A percentile compares a stretch with the other conserved stretches of the same genome.
These are phyloP conservation scores for Calocera cornea DNA, from an alignment of 768 basidiomycete species.

Conservation along the genomic window DNA sequence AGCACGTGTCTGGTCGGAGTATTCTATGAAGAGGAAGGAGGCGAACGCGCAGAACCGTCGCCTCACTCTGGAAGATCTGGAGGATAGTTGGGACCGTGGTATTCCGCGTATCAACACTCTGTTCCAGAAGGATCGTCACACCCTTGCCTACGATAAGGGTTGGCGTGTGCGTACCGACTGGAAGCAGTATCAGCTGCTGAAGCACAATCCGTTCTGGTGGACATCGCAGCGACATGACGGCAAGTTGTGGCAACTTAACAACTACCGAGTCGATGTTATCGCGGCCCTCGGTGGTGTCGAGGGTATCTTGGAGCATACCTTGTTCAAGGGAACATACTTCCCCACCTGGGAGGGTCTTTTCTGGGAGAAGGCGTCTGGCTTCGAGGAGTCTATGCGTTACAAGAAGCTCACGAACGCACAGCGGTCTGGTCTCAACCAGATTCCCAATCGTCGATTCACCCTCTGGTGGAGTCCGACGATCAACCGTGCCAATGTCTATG, in stretches of 20 bases:
- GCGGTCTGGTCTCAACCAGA: conserved; percentile 92
- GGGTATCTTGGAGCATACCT: conserved; percentile 87
- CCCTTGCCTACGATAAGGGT: conserved; percentile 95
- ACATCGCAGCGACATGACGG: conserved; percentile 94
- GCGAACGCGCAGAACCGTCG: conserved; percentile 98
- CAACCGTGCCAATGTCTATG: conserved; percentile 98
- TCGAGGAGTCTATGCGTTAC: conserved; percentile 92
- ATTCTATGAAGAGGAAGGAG: conserved; percentile 98
- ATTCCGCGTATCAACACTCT: conserved; percentile 97
- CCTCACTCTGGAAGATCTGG: conserved; percentile 90
- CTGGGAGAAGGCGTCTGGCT: conserved; percentile 97
- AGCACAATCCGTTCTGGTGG: conserved; percentile 99
- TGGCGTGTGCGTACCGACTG: conserved; percentile 97
- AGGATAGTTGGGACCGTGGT: conserved; percentile 97
- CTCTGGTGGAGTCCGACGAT: conserved; percentile 99
- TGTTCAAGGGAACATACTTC: conserved; percentile 98
- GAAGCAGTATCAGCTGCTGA: conserved; percentile 91
- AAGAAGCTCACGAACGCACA: conserved; percentile 97
- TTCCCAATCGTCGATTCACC: conserved; percentile 97
- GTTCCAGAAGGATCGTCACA: conserved; percentile 97
- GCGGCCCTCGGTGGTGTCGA: conserved; percentile 95
- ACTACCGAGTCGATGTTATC: conserved; percentile 97
- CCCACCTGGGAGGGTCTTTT: conserved; percentile 97
- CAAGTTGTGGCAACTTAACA: conserved; percentile 93
- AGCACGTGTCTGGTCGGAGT: conserved; percentile 97